These are phyloP conservation scores for Cyberlindnera mrakii DNA, from an alignment of 805 yeast genomes.

Conservation along the genomic window DNA sequence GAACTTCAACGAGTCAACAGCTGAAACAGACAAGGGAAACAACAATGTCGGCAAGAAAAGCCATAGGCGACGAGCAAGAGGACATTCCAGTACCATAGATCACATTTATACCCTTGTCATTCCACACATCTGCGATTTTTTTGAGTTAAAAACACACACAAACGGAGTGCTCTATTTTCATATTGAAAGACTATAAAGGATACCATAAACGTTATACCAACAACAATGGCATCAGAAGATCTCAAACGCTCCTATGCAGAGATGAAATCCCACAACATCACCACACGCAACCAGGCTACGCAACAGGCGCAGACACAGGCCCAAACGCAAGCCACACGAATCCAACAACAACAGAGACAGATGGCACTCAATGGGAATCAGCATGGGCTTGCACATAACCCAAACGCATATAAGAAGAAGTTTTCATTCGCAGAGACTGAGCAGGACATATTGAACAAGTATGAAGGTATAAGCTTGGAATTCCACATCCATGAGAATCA, in stretches of 20 bases:
- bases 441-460: slow-evolving; percentile 69
- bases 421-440: slow-evolving; percentile 65
- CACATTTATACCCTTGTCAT: too few species aligned
- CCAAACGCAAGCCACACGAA: slow-evolving; percentile 14
- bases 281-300: slow-evolving; percentile 13
- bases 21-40: too few species aligned
- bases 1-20: too few species aligned
- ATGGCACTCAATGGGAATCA: slow-evolving; percentile 27
- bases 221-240: slow-evolving; percentile 1
- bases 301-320: slow-evolving; percentile 19
- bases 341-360: slow-evolving; percentile 24
- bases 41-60: too few species aligned
- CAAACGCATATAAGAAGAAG: slow-evolving; percentile 30
- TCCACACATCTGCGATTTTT: too few species aligned
- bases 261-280: slow-evolving; percentile 6
- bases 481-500: slow-evolving; percentile 90
- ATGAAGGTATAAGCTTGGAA: slow-evolving; percentile 66
- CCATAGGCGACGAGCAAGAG: too few species aligned
- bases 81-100: too few species aligned
- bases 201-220: background rate
- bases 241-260: background rate
- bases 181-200: too few species aligned
- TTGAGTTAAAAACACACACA: too few species aligned
- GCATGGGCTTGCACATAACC: slow-evolving; percentile 15
- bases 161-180: too few species aligned